Evolutionary conservation across 352 stramenopile species (phyloP).

Genomic region (Globisporangium cystogenes): DNA sequence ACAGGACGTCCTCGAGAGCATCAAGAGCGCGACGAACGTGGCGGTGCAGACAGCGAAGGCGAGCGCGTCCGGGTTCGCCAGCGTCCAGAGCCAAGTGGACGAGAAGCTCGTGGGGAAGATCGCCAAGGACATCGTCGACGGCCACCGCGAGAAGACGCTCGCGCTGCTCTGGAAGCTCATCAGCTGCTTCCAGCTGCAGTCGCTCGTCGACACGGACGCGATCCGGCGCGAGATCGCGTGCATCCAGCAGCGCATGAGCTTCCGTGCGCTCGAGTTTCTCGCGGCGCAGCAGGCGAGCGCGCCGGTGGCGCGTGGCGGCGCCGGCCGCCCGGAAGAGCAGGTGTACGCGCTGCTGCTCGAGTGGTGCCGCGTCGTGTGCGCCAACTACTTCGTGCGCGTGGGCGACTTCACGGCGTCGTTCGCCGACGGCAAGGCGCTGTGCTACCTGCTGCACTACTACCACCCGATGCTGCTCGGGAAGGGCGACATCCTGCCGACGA

Average conservation of each 20-base stretch:
- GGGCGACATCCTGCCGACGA: constrained; percentile 49
- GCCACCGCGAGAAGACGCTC: constrained; percentile 93
- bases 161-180: constrained; percentile 94
- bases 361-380: constrained; percentile 92
- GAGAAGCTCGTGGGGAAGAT: constrained; percentile 53
- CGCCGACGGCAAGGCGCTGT: constrained; percentile 90
- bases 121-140: constrained; percentile 95
- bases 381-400: constrained; percentile 84
- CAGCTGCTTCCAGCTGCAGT: constrained; percentile 86
- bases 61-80: constrained; percentile 37
- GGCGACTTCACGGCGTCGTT: constrained; percentile 92
- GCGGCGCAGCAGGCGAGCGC: constrained; percentile 28
- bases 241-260: constrained; percentile 67
- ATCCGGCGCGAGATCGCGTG: constrained; percentile 78
- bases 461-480: constrained; percentile 88
- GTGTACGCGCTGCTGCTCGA: constrained; percentile 78
- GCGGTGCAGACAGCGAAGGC: constrained; percentile 1
- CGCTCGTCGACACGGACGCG: constrained; percentile 70
- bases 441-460: constrained; percentile 95
- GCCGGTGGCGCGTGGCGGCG: constrained; percentile 24
- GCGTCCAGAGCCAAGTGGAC: constrained; percentile 43
- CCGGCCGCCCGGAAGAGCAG: constrained; percentile 28
- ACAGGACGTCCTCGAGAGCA: constrained; percentile 40
- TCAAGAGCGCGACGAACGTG: constrained; percentile 27
- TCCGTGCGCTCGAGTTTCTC: constrained; percentile 57